A percentile compares a stretch with the other conserved stretches of the same genome.
phyloP scores from a whole-genome alignment of 148 eudicot genomes.

The Vaccinium darrowii region DNA sequence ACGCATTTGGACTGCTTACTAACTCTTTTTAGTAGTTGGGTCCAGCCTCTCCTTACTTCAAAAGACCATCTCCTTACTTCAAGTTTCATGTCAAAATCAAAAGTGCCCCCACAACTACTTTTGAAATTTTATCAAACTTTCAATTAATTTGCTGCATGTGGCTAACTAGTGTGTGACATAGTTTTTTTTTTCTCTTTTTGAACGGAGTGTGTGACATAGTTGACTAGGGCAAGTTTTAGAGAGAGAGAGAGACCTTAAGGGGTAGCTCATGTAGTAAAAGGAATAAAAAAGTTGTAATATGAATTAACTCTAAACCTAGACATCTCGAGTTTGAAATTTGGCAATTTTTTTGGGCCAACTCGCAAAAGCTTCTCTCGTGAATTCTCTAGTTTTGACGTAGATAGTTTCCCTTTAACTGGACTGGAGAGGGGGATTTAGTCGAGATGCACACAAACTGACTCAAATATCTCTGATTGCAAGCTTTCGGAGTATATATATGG shows the following conservation, averaged over 20 bases:
- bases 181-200: not conserved
- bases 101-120: conserved; percentile 1
- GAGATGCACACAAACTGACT: too few relatives aligned
- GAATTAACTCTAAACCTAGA: too few relatives aligned
- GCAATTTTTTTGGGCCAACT: too few relatives aligned
- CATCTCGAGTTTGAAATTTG: too few relatives aligned
- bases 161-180: not conserved
- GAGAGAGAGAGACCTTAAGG: not conserved
- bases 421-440: too few relatives aligned
- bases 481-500: not conserved
- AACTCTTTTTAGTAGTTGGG: not conserved
- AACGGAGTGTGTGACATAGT: not conserved
- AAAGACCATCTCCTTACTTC: not conserved
- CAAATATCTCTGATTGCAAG: not conserved
- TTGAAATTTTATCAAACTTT: not conserved
- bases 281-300: too few relatives aligned
- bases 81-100: conserved; percentile 4
- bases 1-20: conserved; percentile 11
- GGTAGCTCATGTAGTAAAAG: too few relatives aligned
- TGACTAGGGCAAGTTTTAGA: not conserved
- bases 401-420: too few relatives aligned
- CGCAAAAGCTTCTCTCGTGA: too few relatives aligned
- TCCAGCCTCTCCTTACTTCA: not conserved
- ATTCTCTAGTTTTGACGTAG: too few relatives aligned
- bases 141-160: not conserved